phyloP scores from a whole-genome alignment of 768 basidiomycete species.

The Lactarius pseudohatsudake region DNA sequence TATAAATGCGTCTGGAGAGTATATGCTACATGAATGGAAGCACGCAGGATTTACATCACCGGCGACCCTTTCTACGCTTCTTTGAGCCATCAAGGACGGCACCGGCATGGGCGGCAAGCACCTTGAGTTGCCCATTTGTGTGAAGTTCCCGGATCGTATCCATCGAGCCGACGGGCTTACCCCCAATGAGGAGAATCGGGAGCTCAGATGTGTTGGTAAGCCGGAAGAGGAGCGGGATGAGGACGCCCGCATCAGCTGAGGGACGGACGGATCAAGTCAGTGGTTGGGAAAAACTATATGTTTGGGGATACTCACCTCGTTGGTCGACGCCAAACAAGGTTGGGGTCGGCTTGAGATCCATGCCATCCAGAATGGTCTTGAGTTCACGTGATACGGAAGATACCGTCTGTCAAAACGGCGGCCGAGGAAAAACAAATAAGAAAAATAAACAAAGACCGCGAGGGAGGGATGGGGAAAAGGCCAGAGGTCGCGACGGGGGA shows the following conservation, averaged over 20 bases:
- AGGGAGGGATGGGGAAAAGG: slow-evolving; percentile 12
- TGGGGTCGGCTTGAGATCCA: slow-evolving; percentile 61
- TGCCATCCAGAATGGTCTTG: slow-evolving; percentile 53
- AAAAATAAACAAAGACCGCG: neutral
- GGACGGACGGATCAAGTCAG: neutral
- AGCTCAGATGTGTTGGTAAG: slow-evolving; percentile 55
- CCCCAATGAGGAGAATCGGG: slow-evolving; percentile 70
- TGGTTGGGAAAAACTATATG: neutral
- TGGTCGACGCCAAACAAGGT: slow-evolving; percentile 71
- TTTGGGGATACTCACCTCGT: slow-evolving; percentile 41
- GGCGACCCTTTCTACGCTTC: slow-evolving; percentile 41
- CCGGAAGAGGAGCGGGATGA: slow-evolving; percentile 60
- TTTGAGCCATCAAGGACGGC: slow-evolving; percentile 54
- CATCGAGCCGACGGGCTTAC: slow-evolving; percentile 53
- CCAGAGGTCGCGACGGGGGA: slow-evolving; percentile 8
- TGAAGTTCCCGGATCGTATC: slow-evolving; percentile 52
- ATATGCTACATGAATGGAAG: slow-evolving; percentile 15
- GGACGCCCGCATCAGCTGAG: slow-evolving; percentile 60
- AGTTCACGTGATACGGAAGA: slow-evolving; percentile 67
- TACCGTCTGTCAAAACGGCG: slow-evolving; percentile 47
- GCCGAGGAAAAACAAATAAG: neutral
- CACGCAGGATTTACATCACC: slow-evolving; percentile 12
- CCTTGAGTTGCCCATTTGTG: slow-evolving; percentile 51
- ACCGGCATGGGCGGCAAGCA: slow-evolving; percentile 54
- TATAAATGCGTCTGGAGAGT: slow-evolving; percentile 13